Percentiles rank a stretch among this genome's conserved stretches.
These are phyloP conservation scores for Trichoderma hamatum DNA, from an alignment of 2,329 filamentous ascomycete genomes.

Conservation along the genomic window DNA sequence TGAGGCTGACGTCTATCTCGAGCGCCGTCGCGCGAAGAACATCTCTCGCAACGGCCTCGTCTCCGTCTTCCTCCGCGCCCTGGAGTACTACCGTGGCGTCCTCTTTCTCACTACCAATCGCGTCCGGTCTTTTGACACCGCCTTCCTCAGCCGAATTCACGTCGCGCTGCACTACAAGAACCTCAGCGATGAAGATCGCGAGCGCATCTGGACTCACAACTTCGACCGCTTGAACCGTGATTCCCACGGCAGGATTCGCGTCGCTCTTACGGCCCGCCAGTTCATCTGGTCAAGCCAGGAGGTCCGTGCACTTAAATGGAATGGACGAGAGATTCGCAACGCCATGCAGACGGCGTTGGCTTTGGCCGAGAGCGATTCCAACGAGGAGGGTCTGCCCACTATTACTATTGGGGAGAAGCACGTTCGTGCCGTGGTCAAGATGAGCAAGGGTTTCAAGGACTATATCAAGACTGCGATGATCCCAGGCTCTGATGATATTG, in stretches of 20 bases:
- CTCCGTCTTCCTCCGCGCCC: constrained; percentile 53
- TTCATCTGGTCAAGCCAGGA: constrained; percentile 45
- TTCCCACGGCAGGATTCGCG: constrained; percentile 42
- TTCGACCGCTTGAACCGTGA: constrained; percentile 51
- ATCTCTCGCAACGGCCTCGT: constrained; percentile 53
- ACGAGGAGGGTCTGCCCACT: constrained; percentile 40
- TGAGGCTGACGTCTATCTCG: constrained; percentile 64
- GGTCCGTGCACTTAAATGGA: constrained; percentile 46
- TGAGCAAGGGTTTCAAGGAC: constrained; percentile 42
- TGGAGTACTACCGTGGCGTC: constrained; percentile 56
- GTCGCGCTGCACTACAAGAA: constrained; percentile 52
- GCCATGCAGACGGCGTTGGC: constrained; percentile 51
- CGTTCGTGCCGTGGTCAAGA: constrained; percentile 41
- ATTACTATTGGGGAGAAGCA: constrained; percentile 40
- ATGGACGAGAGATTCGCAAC: constrained; percentile 49
- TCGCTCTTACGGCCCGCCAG: constrained; percentile 44
- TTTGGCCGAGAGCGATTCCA: constrained; percentile 47
- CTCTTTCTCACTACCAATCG: constrained; percentile 57
- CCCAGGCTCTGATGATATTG: constrained; percentile 16
- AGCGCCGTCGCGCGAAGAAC: constrained; percentile 50
- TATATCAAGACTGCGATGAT: constrained; percentile 33
- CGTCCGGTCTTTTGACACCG: constrained; percentile 51
- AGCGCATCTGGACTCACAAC: constrained; percentile 50
- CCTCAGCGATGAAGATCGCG: constrained; percentile 47
- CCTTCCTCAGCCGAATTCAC: constrained; percentile 55